These are phyloP conservation scores for Cystobasidium slooffiae DNA, from an alignment of 1,284 basidiomycete species.

Conservation along the genomic window DNA sequence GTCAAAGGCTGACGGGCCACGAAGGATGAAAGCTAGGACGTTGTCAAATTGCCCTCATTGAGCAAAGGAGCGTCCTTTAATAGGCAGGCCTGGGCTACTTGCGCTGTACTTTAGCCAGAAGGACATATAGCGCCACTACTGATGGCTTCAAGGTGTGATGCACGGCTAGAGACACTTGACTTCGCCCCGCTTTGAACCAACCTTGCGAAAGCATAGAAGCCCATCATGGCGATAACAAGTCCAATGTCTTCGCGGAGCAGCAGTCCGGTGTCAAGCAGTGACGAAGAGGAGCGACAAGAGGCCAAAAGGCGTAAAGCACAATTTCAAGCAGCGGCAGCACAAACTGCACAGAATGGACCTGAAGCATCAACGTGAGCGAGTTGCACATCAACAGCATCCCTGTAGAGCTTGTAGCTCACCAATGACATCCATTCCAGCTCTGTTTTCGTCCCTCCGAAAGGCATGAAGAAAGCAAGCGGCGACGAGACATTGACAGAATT, in stretches of 20 bases:
- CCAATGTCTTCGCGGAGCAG: slow-evolving; percentile 19
- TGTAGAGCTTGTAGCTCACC: background rate
- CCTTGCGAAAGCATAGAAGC: too few species aligned
- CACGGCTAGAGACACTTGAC: too few species aligned
- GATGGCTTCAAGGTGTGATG: too few species aligned
- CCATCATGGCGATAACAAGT: background rate
- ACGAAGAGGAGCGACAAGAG: slow-evolving; percentile 28
- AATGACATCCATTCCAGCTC: background rate
- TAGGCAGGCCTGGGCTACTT: too few species aligned
- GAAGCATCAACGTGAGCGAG: slow-evolving; percentile 22
- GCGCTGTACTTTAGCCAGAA: too few species aligned
- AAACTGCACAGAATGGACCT: background rate
- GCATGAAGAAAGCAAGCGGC: slow-evolving; percentile 32
- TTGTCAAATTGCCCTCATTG: too few species aligned
- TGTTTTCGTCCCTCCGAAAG: slow-evolving; percentile 31
- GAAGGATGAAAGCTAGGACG: too few species aligned
- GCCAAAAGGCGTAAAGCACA: slow-evolving; percentile 33
- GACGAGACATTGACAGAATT: slow-evolving; percentile 38
- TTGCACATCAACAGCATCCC: background rate
- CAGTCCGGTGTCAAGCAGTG: slow-evolving; percentile 21
- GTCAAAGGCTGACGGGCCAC: too few species aligned
- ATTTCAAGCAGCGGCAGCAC: slow-evolving; percentile 28
- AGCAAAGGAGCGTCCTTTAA: too few species aligned
- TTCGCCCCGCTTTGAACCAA: too few species aligned
- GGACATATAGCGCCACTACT: too few species aligned